Evolutionary conservation across 106 monocot species (phyloP).

Genomic region (Hemerocallis citrina): DNA sequence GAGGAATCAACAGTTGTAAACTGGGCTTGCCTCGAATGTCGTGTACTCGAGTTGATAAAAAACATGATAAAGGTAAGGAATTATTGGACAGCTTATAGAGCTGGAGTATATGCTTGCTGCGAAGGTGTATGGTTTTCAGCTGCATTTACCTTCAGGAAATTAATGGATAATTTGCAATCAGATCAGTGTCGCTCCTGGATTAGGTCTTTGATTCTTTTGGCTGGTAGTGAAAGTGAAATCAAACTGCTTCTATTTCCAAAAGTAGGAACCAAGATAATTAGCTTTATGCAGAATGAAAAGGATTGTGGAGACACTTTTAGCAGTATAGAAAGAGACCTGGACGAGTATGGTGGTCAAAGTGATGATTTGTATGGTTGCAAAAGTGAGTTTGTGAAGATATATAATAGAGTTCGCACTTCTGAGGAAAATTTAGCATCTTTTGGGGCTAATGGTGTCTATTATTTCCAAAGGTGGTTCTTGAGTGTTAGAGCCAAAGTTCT

Average conservation of each 20-base stretch:
- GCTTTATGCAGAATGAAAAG: slow-evolving; percentile 29
- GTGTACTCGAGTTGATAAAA: slow-evolving; percentile 43
- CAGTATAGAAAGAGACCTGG: slow-evolving; percentile 18
- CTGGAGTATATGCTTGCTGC: slow-evolving; percentile 46
- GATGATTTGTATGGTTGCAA: slow-evolving; percentile 19
- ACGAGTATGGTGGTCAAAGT: slow-evolving; percentile 2
- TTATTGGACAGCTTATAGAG: slow-evolving; percentile 64
- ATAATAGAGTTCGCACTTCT: slow-evolving; percentile 48
- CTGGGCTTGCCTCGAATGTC: slow-evolving; percentile 39
- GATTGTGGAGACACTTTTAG: slow-evolving; percentile 10
- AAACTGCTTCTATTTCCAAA: slow-evolving; percentile 68
- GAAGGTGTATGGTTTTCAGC: slow-evolving; percentile 83
- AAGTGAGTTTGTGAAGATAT: slow-evolving; percentile 37
- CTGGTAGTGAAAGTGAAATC: slow-evolving; percentile 83
- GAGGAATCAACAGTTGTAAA: slow-evolving; percentile 5
- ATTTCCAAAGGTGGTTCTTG: slow-evolving; percentile 83
- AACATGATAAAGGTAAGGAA: slow-evolving; percentile 39
- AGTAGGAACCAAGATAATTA: slow-evolving; percentile 34
- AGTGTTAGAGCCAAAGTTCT: slow-evolving; percentile 60
- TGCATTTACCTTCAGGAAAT: slow-evolving; percentile 65
- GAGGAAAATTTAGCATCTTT: slow-evolving; percentile 34
- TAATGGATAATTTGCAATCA: slow-evolving; percentile 37
- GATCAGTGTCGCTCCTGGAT: slow-evolving; percentile 44
- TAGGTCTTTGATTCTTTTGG: slow-evolving; percentile 57
- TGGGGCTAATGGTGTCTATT: slow-evolving; percentile 19